Evolutionary conservation across 2,329 filamentous ascomycete species (phyloP).

Genomic region (Canariomyces notabilis): DNA sequence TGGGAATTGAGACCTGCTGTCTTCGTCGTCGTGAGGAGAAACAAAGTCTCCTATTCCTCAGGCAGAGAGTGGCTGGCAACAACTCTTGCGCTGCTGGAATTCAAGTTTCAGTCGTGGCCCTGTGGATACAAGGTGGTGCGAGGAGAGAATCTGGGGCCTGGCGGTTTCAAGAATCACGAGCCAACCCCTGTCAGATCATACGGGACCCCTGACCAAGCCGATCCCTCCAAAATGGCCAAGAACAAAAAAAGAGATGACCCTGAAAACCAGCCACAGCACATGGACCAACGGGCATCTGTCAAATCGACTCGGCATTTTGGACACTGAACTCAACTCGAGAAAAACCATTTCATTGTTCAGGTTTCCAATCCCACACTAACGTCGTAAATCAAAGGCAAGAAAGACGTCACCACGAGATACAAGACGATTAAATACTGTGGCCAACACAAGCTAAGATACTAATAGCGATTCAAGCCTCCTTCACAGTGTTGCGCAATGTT

Average conservation of each 20-base stretch:
- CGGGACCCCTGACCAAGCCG: constrained; percentile 17
- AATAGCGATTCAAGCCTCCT: too few species aligned
- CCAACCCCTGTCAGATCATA: constrained; percentile 20
- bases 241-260: not conserved
- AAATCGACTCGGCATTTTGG: too few species aligned
- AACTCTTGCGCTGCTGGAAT: constrained; percentile 7
- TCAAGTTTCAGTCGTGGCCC: constrained; percentile 19
- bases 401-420: too few species aligned
- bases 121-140: constrained; percentile 18
- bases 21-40: constrained; percentile 2
- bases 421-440: too few species aligned
- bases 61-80: constrained; percentile 2
- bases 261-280: constrained; percentile 3
- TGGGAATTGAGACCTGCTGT: not conserved
- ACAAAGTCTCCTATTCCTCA: not conserved
- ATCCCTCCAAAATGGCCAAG: constrained; percentile 7
- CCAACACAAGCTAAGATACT: too few species aligned
- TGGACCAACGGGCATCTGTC: not conserved
- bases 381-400: too few species aligned
- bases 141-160: constrained; percentile 20
- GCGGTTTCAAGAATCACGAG: constrained; percentile 24
- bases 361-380: too few species aligned
- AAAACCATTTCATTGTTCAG: too few species aligned
- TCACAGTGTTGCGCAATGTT: too few species aligned
- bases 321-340: too few species aligned